Evolutionary conservation across 2,329 filamentous ascomycete genomes (phyloP).

Genomic region (Sporothrix globosa): DNA sequence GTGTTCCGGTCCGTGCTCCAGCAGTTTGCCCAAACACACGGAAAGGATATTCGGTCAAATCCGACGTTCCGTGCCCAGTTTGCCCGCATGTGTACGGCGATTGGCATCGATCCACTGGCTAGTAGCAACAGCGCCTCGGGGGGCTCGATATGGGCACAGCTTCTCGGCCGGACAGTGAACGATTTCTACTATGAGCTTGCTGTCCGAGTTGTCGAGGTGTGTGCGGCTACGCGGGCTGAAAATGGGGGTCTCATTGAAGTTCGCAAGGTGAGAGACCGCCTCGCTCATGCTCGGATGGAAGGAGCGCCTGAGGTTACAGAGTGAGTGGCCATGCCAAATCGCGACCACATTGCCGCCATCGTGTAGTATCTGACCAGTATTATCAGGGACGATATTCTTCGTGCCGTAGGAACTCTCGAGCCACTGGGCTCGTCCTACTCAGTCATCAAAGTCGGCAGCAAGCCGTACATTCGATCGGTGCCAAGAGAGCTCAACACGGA

Average conservation of each 20-base stretch:
- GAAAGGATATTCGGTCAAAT: conserved; percentile 93
- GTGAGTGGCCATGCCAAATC: conserved; percentile 47
- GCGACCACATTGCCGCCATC: neutral
- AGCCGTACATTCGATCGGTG: conserved; percentile 86
- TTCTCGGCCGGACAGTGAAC: conserved; percentile 87
- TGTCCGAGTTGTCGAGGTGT: conserved; percentile 93
- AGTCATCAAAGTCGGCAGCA: conserved; percentile 79
- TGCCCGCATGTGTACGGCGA: conserved; percentile 95
- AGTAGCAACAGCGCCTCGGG: conserved; percentile 57
- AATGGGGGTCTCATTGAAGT: conserved; percentile 92
- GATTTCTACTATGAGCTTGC: conserved; percentile 99
- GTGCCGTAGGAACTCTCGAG: conserved; percentile 82
- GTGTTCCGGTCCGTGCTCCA: conserved; percentile 95
- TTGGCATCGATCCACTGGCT: conserved; percentile 94
- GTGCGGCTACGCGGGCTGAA: conserved; percentile 79
- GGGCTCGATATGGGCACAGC: conserved; percentile 86
- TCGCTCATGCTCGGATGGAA: conserved; percentile 72
- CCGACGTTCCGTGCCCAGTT: conserved; percentile 96
- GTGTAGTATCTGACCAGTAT: neutral
- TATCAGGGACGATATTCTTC: conserved; percentile 82
- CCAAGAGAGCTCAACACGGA: conserved; percentile 95
- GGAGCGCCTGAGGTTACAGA: conserved; percentile 81
- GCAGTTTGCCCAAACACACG: conserved; percentile 93
- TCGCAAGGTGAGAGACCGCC: conserved; percentile 74
- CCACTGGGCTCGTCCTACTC: conserved; percentile 88